Base-by-base conservation (phyloP, 1,139 yeast species). In the Taiozyma onychis region DNA sequence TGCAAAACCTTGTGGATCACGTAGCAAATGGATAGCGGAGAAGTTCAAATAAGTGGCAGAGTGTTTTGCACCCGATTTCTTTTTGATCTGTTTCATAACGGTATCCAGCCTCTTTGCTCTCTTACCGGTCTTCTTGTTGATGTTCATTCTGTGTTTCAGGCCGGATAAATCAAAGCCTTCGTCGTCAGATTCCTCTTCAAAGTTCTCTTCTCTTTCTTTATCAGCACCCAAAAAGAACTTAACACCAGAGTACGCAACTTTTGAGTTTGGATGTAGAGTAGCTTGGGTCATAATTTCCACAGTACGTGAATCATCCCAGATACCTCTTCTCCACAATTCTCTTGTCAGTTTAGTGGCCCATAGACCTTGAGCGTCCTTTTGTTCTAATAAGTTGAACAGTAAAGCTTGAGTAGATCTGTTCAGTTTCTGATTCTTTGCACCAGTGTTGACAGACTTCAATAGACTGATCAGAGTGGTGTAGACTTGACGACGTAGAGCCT, bases 1-100 rank as follows among this genome's bases (percentile, higher is more conserved):
- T 6, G 98, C 97, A 71, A 93, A 93, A 7, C 97, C 97, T 68
- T 95, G 99, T 13, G 99, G 99, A 66, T 93, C 99, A 66, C 97
- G 81, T 50, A 93, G 75, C 53, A 93, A 72, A 69, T 93, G 99
- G 50, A 95, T 85, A 43, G 99, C 99, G 44, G 95, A 85, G 70
- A 93, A 95, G 66, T 95, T 95, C 61, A 93, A 76, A 60, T 83
- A 88, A 0, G 88, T 81, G n/a, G 86, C 81, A n/a, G 76, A 72
- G 51, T 74, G 76, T 55, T 76, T 78, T 21, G 77, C 65, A 43
- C 69, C 66, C 57, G 41, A 37, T 24, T 73, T 76, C 68, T 85
- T 86, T 68, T 87, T 86, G 55, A 85, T 67, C 3, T 77, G 66
- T 63, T 86, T 85, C 43, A 83, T 77, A 2, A 95, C 96, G 51